Base-by-base conservation (phyloP, 2,329 filamentous ascomycete species). In the Drechslerella stenobrocha region DNA sequence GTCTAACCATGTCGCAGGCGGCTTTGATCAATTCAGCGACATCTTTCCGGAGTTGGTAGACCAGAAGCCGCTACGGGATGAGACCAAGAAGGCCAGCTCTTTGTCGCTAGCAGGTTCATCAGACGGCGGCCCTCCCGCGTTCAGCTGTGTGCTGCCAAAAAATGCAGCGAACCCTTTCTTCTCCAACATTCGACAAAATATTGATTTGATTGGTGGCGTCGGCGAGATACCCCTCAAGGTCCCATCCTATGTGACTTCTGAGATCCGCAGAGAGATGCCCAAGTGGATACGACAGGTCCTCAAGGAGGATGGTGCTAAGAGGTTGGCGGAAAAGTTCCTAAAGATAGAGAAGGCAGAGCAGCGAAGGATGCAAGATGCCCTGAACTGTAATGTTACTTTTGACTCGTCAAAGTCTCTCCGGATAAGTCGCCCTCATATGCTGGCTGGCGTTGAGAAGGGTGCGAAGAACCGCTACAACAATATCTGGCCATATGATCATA, bases 401-500 rank as follows among this genome's bases (percentile, higher is more conserved):
- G 81, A 81, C 5, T 78, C 79, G 1, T 77, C 78, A 20, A 75
- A 78, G 34, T 77, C 77, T 20, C 83, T 95, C 5, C 87, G 89
- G 72, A 84, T 70, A 50, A 48, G 55, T 22, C 55, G 60, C 26
- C 56, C 63, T 26, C 72, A 73, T 53, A 71, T 69, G 30, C 57
- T 98, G 52, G 93, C 89, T 0, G 93, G 93, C 5, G 88, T 98
- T 26, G 93, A 98, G 74, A 93, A 96, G 76, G 93, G 93, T 5
- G 84, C 82, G 15, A 97, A 97, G 79, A 98, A 98, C 73, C 84
- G 93, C 6, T 98, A 98, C 79, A 97, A 96, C 78, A 95, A 96
- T 72, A 96, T 97, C 58, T 86, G 95, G 77, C 93, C 93, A 0
- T 98, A 95, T 75, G 92, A 97, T 74, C 93, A 98, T 76, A 86